These are phyloP conservation scores for Moesziomyces globuligerus DNA, from an alignment of 1,284 basidiomycete genomes.

Conservation along the genomic window DNA sequence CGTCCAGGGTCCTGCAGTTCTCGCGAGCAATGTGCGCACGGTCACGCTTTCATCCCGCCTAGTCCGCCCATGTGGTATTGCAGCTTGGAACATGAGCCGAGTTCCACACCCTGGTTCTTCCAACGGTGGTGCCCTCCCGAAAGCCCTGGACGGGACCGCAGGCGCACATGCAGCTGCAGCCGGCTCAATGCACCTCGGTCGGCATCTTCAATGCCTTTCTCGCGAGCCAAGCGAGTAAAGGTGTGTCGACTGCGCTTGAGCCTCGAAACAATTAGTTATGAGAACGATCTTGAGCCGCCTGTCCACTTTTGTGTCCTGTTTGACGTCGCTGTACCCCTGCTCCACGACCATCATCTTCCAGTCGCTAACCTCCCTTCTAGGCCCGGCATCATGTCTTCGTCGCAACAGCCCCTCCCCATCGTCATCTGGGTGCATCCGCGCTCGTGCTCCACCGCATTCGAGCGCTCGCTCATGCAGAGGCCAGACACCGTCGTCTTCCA, in stretches of 20 bases:
- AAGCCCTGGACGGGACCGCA: not conserved
- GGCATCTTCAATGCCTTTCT: not conserved
- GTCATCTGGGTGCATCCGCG: constrained; percentile 61
- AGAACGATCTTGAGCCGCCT: no score
- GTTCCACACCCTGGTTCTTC: constrained; percentile 12
- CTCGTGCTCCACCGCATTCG: constrained; percentile 59
- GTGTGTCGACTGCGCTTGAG: no score
- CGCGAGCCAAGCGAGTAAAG: no score
- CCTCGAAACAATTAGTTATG: no score
- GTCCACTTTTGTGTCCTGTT: no score
- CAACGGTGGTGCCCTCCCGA: no score
- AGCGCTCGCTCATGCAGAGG: constrained; percentile 61
- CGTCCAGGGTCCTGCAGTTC: no score
- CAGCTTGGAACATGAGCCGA: constrained; percentile 29
- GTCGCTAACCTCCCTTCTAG: not conserved
- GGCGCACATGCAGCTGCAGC: not conserved
- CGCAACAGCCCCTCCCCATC: constrained; percentile 41
- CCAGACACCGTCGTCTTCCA: constrained; percentile 58
- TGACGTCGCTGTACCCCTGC: not conserved
- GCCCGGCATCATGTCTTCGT: constrained; percentile 11
- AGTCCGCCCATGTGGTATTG: not conserved
- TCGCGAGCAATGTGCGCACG: no score
- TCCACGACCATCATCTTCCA: not conserved
- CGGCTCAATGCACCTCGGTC: no score
- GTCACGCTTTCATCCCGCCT: no score